Evolutionary conservation across 225 moss, liverwort and hornwort genomes (phyloP).

Genomic region (Asterella californica): DNA sequence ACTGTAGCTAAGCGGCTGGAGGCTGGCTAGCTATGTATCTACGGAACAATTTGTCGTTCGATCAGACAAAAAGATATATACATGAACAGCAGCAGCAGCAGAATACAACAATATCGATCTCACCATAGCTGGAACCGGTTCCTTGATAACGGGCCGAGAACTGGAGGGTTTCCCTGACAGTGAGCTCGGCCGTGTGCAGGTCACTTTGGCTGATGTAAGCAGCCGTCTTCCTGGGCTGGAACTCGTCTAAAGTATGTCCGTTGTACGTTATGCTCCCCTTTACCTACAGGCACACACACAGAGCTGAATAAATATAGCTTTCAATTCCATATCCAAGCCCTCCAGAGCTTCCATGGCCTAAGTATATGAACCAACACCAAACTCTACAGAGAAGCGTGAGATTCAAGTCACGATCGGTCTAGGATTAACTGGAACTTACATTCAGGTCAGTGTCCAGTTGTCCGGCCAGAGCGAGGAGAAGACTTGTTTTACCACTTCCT

Average conservation of each 20-base stretch:
- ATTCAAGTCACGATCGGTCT: too few relatives aligned
- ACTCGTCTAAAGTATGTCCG: constrained; percentile 63
- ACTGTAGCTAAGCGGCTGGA: too few relatives aligned
- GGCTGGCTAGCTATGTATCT: too few relatives aligned
- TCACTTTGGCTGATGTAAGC: constrained; percentile 84
- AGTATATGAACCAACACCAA: too few relatives aligned
- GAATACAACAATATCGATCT: background rate
- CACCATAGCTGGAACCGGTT: constrained; percentile 73
- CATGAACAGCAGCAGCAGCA: background rate
- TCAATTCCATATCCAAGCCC: too few relatives aligned
- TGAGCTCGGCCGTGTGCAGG: constrained; percentile 71
- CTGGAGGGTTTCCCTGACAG: constrained; percentile 76
- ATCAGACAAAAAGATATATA: background rate
- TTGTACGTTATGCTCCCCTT: constrained; percentile 70
- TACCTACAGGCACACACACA: constrained; percentile 35
- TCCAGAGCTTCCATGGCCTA: too few relatives aligned
- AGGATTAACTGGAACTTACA: constrained; percentile 11
- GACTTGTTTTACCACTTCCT: constrained; percentile 56
- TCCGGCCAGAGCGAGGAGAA: constrained; percentile 64
- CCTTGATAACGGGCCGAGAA: constrained; percentile 84
- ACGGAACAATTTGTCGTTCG: too few relatives aligned
- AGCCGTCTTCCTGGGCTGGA: constrained; percentile 76
- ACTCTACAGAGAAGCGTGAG: background rate
- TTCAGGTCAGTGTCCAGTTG: constrained; percentile 52
- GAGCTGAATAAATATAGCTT: background rate